These are phyloP conservation scores for Saxophila tyrrhenica DNA, from an alignment of 495 filamentous ascomycete species.

Conservation along the genomic window DNA sequence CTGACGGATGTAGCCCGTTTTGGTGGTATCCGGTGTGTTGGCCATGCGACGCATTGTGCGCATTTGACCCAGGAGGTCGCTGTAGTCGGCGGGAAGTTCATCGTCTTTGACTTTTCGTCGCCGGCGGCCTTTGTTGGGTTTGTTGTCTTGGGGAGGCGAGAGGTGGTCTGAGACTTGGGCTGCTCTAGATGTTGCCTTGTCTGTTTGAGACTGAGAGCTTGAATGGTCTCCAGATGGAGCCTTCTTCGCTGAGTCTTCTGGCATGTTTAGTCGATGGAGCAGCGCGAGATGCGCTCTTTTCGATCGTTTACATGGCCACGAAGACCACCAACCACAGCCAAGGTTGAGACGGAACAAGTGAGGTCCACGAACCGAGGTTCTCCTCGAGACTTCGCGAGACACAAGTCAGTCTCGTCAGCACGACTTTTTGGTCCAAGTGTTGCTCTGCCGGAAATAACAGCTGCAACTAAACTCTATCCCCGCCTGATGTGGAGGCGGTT, in stretches of 20 bases:
- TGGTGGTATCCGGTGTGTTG: slow-evolving; percentile 39
- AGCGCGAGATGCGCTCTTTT: background rate
- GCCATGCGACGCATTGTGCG: slow-evolving; percentile 39
- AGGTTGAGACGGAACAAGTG: background rate
- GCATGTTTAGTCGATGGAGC: background rate
- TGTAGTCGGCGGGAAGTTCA: slow-evolving; percentile 47
- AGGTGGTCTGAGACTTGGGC: slow-evolving; percentile 17
- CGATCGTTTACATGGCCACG: background rate
- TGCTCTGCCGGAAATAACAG: too few relatives aligned
- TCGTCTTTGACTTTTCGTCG: slow-evolving; percentile 19
- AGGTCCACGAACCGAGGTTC: background rate
- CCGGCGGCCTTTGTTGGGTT: slow-evolving; percentile 6
- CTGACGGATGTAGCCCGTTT: slow-evolving; percentile 47
- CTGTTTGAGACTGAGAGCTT: background rate
- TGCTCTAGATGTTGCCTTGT: slow-evolving; percentile 15
- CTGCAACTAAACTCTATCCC: too few relatives aligned
- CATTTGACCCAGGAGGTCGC: slow-evolving; percentile 46
- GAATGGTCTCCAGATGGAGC: background rate
- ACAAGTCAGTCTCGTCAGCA: background rate
- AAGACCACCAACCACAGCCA: background rate
- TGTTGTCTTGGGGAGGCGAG: background rate
- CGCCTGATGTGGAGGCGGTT: too few relatives aligned
- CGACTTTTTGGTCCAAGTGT: background rate
- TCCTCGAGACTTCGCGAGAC: background rate
- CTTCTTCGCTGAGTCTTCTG: background rate